Percentiles rank a stretch among this genome's conserved stretches.
phyloP scores from a whole-genome alignment of 2,329 filamentous ascomycete genomes.

The Diaporthe sp. region DNA sequence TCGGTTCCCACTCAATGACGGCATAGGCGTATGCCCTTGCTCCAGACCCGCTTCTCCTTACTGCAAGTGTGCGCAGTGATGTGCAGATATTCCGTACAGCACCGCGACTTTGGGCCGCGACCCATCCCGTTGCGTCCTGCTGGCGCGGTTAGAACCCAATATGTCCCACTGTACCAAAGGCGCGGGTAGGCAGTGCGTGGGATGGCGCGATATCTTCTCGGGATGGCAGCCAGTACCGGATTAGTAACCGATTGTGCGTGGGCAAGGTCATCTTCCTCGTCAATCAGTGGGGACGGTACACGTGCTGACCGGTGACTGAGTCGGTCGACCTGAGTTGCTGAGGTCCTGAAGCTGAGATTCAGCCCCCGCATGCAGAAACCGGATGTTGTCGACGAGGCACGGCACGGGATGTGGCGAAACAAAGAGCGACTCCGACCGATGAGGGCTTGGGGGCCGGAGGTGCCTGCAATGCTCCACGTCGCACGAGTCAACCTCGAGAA shows the following conservation, averaged over 20 bases:
- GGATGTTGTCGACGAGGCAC: conserved; percentile 7
- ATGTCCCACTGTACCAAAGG: neutral
- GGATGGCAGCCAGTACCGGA: conserved; percentile 12
- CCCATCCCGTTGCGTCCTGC: conserved; percentile 4
- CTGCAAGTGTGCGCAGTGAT: conserved; percentile 27
- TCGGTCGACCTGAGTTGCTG: neutral
- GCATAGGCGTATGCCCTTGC: conserved; percentile 14
- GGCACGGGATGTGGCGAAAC: conserved; percentile 28
- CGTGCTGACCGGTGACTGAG: conserved; percentile 27
- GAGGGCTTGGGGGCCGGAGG: conserved; percentile 1
- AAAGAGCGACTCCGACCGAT: conserved; percentile 26
- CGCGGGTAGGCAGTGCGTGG: neutral
- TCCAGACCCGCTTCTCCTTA: conserved; percentile 26
- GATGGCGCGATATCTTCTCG: conserved; percentile 9
- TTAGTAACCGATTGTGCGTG: neutral
- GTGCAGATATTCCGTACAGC: neutral
- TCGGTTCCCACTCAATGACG: conserved; percentile 26
- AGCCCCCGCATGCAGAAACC: conserved; percentile 24
- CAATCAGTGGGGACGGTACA: conserved; percentile 29
- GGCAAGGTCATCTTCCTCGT: conserved; percentile 19
- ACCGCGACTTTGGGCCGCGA: conserved; percentile 15
- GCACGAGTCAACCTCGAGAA: conserved; percentile 15
- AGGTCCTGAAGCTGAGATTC: conserved; percentile 2
- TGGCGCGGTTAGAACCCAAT: conserved; percentile 1
- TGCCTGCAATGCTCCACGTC: conserved; percentile 11